These are phyloP conservation scores for Lichina pygmaea DNA, from an alignment of 495 filamentous ascomycete genomes.

Conservation along the genomic window DNA sequence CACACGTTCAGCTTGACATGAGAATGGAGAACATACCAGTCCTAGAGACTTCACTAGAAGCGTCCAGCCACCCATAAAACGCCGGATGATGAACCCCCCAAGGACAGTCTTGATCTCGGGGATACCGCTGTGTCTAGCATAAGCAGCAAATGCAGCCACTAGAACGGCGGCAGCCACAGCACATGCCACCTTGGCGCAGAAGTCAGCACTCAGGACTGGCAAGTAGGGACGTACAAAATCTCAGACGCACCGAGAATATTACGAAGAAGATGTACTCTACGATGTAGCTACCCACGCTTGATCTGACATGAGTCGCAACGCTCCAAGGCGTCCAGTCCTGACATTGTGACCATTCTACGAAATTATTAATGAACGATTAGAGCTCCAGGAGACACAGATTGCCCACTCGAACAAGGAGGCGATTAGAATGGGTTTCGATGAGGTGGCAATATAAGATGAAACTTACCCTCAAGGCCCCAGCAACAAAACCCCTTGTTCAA, in stretches of 20 bases:
- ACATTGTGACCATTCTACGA: slow-evolving; percentile 42
- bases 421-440: not conserved
- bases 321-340: slow-evolving; percentile 71
- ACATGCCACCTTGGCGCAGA: slow-evolving; percentile 37
- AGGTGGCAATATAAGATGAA: not conserved
- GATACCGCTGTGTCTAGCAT: slow-evolving; percentile 90
- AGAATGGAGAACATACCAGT: slow-evolving; percentile 25
- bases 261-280: slow-evolving; percentile 73
- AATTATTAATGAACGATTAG: not conserved
- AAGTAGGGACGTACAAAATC: not conserved
- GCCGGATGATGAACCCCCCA: slow-evolving; percentile 78
- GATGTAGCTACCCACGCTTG: slow-evolving; percentile 41
- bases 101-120: slow-evolving; percentile 95
- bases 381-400: not conserved
- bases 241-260: slow-evolving; percentile 40
- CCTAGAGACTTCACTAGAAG: slow-evolving; percentile 77
- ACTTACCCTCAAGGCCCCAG: slow-evolving; percentile 53
- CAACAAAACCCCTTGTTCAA: slow-evolving; percentile 80
- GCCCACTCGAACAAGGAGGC: no score
- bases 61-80: slow-evolving; percentile 86
- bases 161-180: slow-evolving; percentile 53
- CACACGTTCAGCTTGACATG: not conserved
- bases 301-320: slow-evolving; percentile 34
- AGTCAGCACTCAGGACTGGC: slow-evolving; percentile 2
- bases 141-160: slow-evolving; percentile 59